phyloP scores from a whole-genome alignment of 2,329 filamentous ascomycete species.

The Pleomassaria siparia region DNA sequence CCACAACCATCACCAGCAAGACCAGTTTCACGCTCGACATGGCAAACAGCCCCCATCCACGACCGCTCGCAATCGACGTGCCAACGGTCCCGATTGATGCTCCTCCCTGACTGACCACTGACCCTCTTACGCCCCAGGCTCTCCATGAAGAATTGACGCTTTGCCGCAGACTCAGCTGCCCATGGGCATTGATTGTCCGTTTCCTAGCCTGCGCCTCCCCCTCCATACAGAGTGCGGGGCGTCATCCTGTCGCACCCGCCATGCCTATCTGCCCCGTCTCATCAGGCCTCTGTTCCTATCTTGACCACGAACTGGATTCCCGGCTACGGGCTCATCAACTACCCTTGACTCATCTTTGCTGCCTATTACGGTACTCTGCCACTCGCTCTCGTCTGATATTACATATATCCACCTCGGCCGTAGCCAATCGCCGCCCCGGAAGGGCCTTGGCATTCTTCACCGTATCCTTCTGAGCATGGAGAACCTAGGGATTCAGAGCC shows the following conservation, averaged over 20 bases:
- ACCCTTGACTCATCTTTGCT: background rate
- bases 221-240: background rate
- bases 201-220: slow-evolving; percentile 1
- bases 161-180: slow-evolving; percentile 7
- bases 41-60: background rate
- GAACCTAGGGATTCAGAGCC: background rate
- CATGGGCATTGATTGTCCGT: slow-evolving; percentile 1
- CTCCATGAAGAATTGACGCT: background rate
- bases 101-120: no score
- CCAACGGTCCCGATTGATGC: background rate
- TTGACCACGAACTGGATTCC: background rate
- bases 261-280: background rate
- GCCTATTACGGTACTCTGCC: slow-evolving; percentile 2
- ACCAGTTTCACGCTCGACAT: slow-evolving; percentile 8
- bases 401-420: background rate
- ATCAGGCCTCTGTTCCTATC: background rate
- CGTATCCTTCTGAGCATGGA: slow-evolving; percentile 1
- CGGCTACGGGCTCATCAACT: background rate
- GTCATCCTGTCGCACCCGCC: background rate
- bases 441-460: slow-evolving; percentile 6
- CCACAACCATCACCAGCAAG: slow-evolving; percentile 1
- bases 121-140: background rate
- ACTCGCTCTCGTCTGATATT: background rate
- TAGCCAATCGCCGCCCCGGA: background rate
- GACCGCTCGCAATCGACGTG: background rate